These are phyloP conservation scores for Aspergillus phoenicis DNA, from an alignment of 2,329 filamentous ascomycete species.

Conservation along the genomic window DNA sequence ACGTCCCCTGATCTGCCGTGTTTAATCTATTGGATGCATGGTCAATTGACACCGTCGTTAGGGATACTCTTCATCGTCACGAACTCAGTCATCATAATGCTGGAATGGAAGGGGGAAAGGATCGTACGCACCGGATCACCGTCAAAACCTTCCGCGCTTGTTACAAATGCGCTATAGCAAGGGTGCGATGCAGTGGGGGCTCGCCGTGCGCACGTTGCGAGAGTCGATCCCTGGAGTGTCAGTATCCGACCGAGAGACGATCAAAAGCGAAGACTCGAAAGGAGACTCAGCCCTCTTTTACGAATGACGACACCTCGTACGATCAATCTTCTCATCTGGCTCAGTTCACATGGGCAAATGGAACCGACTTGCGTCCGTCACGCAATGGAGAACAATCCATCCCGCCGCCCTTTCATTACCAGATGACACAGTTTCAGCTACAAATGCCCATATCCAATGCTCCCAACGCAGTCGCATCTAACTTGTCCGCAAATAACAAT, in stretches of 20 bases:
- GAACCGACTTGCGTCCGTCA: not conserved
- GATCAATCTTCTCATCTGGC: conserved; percentile 13
- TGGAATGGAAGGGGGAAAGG: conserved; percentile 36
- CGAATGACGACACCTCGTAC: conserved; percentile 15
- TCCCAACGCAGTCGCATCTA: conserved; percentile 8
- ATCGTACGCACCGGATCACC: conserved; percentile 44
- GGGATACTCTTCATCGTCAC: conserved; percentile 46
- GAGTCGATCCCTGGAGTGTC: conserved; percentile 40
- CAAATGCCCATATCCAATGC: conserved; percentile 18
- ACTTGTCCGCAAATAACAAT: not conserved
- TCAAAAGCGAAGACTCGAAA: conserved; percentile 35
- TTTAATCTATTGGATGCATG: not conserved
- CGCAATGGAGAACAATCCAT: conserved; percentile 3
- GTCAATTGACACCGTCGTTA: conserved; percentile 18
- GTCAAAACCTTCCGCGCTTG: conserved; percentile 47
- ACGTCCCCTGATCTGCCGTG: not conserved
- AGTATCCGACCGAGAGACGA: conserved; percentile 44
- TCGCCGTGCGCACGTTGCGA: conserved; percentile 42
- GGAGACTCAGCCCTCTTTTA: conserved; percentile 15
- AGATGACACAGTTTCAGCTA: conserved; percentile 28
- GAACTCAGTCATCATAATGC: conserved; percentile 42
- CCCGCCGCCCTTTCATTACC: conserved; percentile 15
- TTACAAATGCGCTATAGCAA: conserved; percentile 42
- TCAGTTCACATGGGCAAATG: conserved; percentile 2
- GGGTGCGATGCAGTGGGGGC: conserved; percentile 44